Percentiles rank a stretch among this genome's conserved stretches.
Evolutionary conservation across 768 basidiomycete genomes (phyloP).

Genomic region (Gymnopilus dilepis): DNA sequence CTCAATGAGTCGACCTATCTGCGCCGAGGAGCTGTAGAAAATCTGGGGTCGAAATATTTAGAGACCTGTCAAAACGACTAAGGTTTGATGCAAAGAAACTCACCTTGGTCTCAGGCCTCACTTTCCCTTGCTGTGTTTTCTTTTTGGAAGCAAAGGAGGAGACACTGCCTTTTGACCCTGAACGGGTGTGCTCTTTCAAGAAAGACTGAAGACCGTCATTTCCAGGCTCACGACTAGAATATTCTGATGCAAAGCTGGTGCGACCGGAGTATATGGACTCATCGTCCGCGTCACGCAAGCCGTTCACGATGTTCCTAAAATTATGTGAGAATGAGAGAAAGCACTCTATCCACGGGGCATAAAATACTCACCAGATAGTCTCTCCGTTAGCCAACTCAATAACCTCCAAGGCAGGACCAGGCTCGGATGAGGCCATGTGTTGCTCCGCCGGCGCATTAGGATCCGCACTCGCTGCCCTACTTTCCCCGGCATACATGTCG

Average conservation of each 20-base stretch:
- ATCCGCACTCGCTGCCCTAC: conserved; percentile 43
- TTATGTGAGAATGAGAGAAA: conserved; percentile 23
- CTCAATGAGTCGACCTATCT: conserved; percentile 86
- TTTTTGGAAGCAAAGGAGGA: conserved; percentile 67
- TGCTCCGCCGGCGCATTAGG: conserved; percentile 36
- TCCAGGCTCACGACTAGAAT: conserved; percentile 55
- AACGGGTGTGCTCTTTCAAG: conserved; percentile 76
- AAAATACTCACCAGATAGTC: conserved; percentile 73
- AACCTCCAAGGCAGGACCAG: conserved; percentile 74
- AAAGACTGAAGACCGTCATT: conserved; percentile 72
- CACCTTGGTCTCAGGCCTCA: conserved; percentile 87
- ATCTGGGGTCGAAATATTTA: conserved; percentile 49
- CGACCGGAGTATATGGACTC: conserved; percentile 72
- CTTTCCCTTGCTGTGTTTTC: conserved; percentile 56
- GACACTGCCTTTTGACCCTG: conserved; percentile 69
- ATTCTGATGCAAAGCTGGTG: conserved; percentile 77
- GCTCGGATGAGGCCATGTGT: conserved; percentile 42
- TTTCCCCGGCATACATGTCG: conserved; percentile 79
- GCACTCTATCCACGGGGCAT: conserved; percentile 4
- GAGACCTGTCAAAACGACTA: conserved; percentile 32
- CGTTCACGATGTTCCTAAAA: conserved; percentile 81
- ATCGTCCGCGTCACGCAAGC: conserved; percentile 76
- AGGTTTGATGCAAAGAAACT: conserved; percentile 28
- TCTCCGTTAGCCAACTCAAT: conserved; percentile 88
- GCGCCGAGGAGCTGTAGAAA: conserved; percentile 74